phyloP scores from a whole-genome alignment of 495 filamentous ascomycete species.

The Penicillium odoratum region DNA sequence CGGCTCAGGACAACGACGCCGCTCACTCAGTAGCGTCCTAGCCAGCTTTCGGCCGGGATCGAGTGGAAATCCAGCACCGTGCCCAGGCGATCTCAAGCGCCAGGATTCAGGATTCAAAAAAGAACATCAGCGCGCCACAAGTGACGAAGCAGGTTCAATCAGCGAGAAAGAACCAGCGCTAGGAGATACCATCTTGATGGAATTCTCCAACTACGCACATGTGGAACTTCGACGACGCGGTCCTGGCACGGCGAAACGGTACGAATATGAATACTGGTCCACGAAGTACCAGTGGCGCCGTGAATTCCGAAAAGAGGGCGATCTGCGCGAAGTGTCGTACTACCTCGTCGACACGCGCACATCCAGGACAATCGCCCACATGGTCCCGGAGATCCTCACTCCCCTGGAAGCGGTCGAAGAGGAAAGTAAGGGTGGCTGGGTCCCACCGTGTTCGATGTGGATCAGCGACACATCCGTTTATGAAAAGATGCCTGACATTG shows the following conservation, averaged over 20 bases:
- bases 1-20: slow-evolving; percentile 55
- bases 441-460: slow-evolving; percentile 87
- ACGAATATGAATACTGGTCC: slow-evolving; percentile 92
- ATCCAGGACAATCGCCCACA: slow-evolving; percentile 69
- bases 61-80: slow-evolving; percentile 32
- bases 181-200: slow-evolving; percentile 77
- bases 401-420: slow-evolving; percentile 71
- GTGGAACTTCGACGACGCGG: slow-evolving; percentile 78
- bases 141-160: slow-evolving; percentile 29
- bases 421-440: slow-evolving; percentile 79
- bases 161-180: slow-evolving; percentile 28
- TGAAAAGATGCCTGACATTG: slow-evolving; percentile 71
- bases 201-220: slow-evolving; percentile 97
- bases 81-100: slow-evolving; percentile 24
- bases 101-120: slow-evolving; percentile 59
- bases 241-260: slow-evolving; percentile 68
- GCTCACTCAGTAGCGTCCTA: slow-evolving; percentile 75
- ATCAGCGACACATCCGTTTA: slow-evolving; percentile 73
- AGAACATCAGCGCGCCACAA: slow-evolving; percentile 1
- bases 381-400: slow-evolving; percentile 77
- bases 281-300: slow-evolving; percentile 84
- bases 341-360: slow-evolving; percentile 71
- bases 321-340: slow-evolving; percentile 66
- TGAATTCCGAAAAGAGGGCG: slow-evolving; percentile 59
- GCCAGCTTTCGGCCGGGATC: slow-evolving; percentile 63